These are phyloP conservation scores for Fusarium redolens DNA, from an alignment of 2,329 filamentous ascomycete species.

Conservation along the genomic window DNA sequence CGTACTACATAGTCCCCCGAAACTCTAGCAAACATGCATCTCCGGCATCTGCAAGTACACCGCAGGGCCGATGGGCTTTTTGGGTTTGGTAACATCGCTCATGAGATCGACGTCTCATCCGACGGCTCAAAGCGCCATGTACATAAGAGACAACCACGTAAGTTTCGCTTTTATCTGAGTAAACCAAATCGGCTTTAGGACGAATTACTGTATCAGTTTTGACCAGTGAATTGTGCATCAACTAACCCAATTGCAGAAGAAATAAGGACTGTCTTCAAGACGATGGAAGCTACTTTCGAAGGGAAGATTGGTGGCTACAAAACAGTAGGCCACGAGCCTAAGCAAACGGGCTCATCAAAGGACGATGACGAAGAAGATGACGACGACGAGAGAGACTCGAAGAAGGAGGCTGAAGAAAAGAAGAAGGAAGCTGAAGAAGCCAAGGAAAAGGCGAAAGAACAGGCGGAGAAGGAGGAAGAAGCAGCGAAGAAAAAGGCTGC, in stretches of 20 bases:
- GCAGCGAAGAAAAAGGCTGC: constrained; percentile 20
- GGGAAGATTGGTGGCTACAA: constrained; percentile 58
- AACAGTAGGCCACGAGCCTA: constrained; percentile 46
- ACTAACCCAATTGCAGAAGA: constrained; percentile 44
- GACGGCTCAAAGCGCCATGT: constrained; percentile 23
- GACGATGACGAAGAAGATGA: constrained; percentile 4
- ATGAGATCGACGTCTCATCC: constrained; percentile 30
- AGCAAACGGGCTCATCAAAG: constrained; percentile 27
- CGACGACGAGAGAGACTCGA: constrained; percentile 18
- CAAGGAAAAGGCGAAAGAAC: constrained; percentile 36
- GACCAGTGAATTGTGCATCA: background rate
- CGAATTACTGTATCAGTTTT: background rate
- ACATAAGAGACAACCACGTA: constrained; percentile 29
- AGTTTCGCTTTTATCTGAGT: background rate
- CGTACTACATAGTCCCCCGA: background rate
- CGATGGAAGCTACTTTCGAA: constrained; percentile 54
- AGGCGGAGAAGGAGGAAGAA: constrained; percentile 19
- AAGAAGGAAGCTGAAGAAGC: constrained; percentile 41
- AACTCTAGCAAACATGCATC: constrained; percentile 45
- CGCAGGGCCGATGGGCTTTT: constrained; percentile 44
- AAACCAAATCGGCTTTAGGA: background rate
- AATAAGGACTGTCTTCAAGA: constrained; percentile 55
- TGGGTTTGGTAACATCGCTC: constrained; percentile 44
- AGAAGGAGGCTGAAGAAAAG: constrained; percentile 24
- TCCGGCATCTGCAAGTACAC: constrained; percentile 46